Conservation (phyloP, 257 asterid species). For the Thymus quinquecostatus region DNA sequence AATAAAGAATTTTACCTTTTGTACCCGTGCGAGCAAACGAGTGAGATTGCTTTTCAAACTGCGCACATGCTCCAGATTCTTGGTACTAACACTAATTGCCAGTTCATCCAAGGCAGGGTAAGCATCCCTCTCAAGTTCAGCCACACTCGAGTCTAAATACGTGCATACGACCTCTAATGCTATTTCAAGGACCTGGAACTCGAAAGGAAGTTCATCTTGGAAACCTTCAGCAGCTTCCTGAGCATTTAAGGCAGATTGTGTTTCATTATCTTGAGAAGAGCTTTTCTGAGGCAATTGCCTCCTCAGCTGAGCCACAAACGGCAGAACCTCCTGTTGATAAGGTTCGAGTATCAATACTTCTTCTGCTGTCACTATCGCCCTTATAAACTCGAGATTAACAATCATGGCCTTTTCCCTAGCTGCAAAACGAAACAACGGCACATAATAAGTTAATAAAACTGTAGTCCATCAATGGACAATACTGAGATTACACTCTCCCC, state of each 20-base stretch:
- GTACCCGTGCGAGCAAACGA: conserved; percentile 90
- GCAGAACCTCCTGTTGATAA: conserved; percentile 93
- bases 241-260: conserved; percentile 56
- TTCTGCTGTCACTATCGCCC: conserved; percentile 95
- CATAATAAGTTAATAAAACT: no score
- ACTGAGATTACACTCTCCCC: no score
- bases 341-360: conserved; percentile 96
- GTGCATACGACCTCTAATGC: conserved; percentile 94
- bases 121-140: conserved; percentile 91
- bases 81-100: conserved; percentile 90
- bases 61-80: conserved; percentile 91
- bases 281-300: conserved; percentile 67
- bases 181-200: conserved; percentile 96
- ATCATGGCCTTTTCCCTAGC: conserved; percentile 99
- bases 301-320: conserved; percentile 95
- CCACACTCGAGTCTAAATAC: conserved; percentile 75
- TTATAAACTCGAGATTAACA: conserved; percentile 87
- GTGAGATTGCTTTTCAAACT: conserved; percentile 95
- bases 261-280: conserved; percentile 50
- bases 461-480: no score
- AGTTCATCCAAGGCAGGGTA: conserved; percentile 95
- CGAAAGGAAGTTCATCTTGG: conserved; percentile 96
- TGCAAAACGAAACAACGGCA: conserved; percentile 37
- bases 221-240: conserved; percentile 74
- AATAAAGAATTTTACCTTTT: conserved; percentile 64